phyloP scores from a whole-genome alignment of 495 filamentous ascomycete species.

The Melanomma pulvis-pyrius region DNA sequence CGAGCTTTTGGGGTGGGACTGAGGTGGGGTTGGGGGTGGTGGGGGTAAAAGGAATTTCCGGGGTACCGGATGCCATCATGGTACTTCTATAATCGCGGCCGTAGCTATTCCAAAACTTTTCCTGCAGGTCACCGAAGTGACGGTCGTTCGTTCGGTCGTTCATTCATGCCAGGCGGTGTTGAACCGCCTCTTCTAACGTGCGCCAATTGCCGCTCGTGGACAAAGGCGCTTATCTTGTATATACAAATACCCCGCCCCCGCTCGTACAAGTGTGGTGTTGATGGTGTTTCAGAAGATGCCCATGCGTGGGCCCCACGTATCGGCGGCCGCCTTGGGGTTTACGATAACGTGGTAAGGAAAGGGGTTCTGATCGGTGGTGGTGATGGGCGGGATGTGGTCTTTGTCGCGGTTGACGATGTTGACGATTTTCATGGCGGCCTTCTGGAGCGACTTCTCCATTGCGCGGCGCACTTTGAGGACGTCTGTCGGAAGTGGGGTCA shows the following conservation, averaged over 20 bases:
- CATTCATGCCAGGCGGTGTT: neutral
- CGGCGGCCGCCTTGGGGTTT: conserved; percentile 66
- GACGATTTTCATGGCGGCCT: conserved; percentile 84
- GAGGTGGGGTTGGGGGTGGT: too few species aligned
- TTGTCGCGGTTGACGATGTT: conserved; percentile 83
- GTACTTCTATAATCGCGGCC: neutral
- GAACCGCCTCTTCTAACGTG: neutral
- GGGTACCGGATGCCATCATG: neutral
- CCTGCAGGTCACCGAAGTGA: neutral
- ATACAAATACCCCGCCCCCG: conserved; percentile 12
- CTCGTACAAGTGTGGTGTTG: neutral
- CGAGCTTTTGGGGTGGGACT: neutral
- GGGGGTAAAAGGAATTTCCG: too few species aligned
- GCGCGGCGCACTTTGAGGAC: conserved; percentile 81
- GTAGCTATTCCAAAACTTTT: neutral
- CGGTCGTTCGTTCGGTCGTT: neutral
- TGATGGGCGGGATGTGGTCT: conserved; percentile 97
- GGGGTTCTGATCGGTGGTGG: conserved; percentile 85
- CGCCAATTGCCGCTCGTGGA: neutral
- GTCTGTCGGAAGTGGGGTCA: conserved; percentile 55
- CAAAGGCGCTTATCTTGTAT: conserved; percentile 1
- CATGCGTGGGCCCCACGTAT: conserved; percentile 79
- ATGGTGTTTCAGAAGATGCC: conserved; percentile 58
- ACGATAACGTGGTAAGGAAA: conserved; percentile 93
- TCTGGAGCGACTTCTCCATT: conserved; percentile 83